phyloP scores from a whole-genome alignment of 768 basidiomycete genomes.

The Suillus spraguei region DNA sequence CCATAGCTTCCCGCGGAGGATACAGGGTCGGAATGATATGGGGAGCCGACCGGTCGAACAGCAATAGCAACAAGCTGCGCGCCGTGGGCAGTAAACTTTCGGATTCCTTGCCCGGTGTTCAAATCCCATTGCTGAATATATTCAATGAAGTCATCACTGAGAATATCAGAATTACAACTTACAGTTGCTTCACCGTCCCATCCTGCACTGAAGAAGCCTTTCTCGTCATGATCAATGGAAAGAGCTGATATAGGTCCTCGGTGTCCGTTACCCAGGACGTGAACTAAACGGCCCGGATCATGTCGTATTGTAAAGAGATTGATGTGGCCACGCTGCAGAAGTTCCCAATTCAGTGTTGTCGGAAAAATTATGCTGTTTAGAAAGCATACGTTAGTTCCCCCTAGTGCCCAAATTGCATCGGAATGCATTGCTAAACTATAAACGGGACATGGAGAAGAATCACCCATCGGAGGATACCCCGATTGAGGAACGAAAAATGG shows the following conservation, averaged over 20 bases:
- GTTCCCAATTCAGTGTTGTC: conserved; percentile 16
- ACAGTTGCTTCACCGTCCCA: conserved; percentile 94
- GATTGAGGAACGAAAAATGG: conserved; percentile 26
- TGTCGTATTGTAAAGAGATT: conserved; percentile 94
- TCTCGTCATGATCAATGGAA: conserved; percentile 78
- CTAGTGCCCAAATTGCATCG: conserved; percentile 90
- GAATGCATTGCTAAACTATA: conserved; percentile 91
- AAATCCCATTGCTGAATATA: conserved; percentile 91
- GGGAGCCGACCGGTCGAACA: conserved; percentile 62
- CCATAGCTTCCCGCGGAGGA: conserved; percentile 30
- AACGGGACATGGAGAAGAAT: conserved; percentile 65
- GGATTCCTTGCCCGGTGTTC: conserved; percentile 80
- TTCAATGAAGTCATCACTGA: conserved; percentile 14
- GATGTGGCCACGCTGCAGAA: conserved; percentile 77
- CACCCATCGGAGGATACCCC: conserved; percentile 46
- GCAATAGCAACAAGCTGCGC: conserved; percentile 84
- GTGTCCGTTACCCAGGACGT: conserved; percentile 71
- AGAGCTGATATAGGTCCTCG: conserved; percentile 85
- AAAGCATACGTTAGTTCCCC: conserved; percentile 78
- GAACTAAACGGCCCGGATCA: conserved; percentile 78
- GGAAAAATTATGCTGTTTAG: conserved; percentile 5
- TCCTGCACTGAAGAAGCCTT: conserved; percentile 85
- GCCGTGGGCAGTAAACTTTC: conserved; percentile 79
- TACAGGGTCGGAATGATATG: conserved; percentile 32
- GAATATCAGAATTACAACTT: conserved; percentile 33